These are phyloP conservation scores for Sedum album DNA, from an alignment of 164 flowering plant genomes.

Conservation along the genomic window DNA sequence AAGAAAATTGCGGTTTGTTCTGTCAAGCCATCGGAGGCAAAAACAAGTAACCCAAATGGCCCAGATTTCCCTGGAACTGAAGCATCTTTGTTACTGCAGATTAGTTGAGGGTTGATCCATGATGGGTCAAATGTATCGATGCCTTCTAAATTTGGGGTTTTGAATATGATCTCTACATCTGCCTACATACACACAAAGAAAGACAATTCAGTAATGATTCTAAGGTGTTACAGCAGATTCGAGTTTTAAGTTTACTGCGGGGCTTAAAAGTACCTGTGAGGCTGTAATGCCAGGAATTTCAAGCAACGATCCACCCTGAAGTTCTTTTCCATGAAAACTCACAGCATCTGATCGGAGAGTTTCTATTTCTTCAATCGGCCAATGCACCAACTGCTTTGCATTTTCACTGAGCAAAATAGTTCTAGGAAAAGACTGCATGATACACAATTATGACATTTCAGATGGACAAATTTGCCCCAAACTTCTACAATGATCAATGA, in stretches of 20 bases:
- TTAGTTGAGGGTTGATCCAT: background rate
- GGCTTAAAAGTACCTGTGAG: background rate
- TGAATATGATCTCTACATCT: too few relatives aligned
- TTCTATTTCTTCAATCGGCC: slow-evolving; percentile 27
- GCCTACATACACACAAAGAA: too few relatives aligned
- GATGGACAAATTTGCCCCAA: background rate
- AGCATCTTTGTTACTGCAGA: background rate
- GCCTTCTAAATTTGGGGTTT: background rate
- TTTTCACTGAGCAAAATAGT: background rate
- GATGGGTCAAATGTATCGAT: background rate
- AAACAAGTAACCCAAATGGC: background rate
- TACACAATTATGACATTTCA: background rate
- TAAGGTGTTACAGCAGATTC: background rate
- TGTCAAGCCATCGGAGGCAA: background rate
- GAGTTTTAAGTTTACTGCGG: background rate
- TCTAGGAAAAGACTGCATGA: background rate
- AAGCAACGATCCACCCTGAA: slow-evolving; percentile 20
- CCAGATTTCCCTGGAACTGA: background rate
- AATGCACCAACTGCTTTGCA: slow-evolving; percentile 4
- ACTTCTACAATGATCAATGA: background rate
- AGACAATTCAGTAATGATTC: background rate
- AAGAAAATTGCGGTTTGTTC: background rate
- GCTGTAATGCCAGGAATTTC: slow-evolving; percentile 23
- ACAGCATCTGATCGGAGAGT: slow-evolving; percentile 16
- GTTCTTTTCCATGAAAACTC: background rate